Evolutionary conservation across 1,284 basidiomycete genomes (phyloP), one percentile per base, ranked within the genome.

Genomic region (Ceratobasidium sp.): DNA sequence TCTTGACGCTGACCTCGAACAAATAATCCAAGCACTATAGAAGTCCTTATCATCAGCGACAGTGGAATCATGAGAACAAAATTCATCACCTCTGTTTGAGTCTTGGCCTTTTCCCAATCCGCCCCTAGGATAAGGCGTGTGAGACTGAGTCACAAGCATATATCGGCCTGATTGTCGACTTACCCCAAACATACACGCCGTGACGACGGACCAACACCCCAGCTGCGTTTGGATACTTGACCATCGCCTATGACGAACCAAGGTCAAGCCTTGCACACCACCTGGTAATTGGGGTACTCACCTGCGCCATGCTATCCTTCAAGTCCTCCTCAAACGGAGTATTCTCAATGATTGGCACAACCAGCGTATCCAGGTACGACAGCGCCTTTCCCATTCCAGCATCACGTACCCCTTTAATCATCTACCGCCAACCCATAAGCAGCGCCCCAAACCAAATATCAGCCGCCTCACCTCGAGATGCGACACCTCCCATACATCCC

Each of bases 21-120:
- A 94, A 81, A 77, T 94, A 94, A 77, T 94, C 92, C 43, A 94
- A 82, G 77, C 92, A 94, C 86, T 91, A 65, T 12, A 45, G 50
- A 20, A 50, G 31, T 27, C 13, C 53, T 53, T 29, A 45, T 49
- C 42, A 27, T 57, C 56, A 43, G 34, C 20, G 58, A 15, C 31
- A 32, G 38, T 32, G 22, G 43, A n/a, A 35, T 49, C 47, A 45
- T 31, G 25, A 29, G 20, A 42, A 15, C 27, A 5, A 20, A 10
- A 7, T 25, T 12, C 27, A 60, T 22, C 60, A 85, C 87, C 81
- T 93, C 91, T 1, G 91, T 87, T 75, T 94, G 92, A 0, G 90
- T 91, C 79, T 94, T 94, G n/a, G 92, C 92, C 75, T 89, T 91
- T 77, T 93, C 86, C 91, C 92, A 94, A 64, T 90, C 88, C 54